phyloP scores from a whole-genome alignment of 352 stramenopile genomes.

The Phytophthora chlamydospora region DNA sequence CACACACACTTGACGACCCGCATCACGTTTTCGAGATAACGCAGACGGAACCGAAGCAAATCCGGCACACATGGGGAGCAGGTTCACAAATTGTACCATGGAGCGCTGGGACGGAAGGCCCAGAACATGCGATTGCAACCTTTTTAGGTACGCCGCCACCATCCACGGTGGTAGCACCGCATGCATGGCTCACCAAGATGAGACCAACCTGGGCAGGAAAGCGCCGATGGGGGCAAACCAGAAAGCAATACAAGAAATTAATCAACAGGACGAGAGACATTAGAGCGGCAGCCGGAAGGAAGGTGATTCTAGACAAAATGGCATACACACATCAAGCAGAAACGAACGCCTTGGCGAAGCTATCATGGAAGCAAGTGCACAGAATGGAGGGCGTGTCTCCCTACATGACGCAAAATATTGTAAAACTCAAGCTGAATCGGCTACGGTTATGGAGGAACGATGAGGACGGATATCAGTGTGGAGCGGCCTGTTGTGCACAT shows the following conservation, averaged over 20 bases:
- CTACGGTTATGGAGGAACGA: no score
- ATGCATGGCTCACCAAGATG: slow-evolving; percentile 4
- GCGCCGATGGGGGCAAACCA: background rate
- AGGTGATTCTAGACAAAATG: no score
- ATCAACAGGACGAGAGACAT: background rate
- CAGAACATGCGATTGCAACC: no score
- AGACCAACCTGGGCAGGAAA: slow-evolving; percentile 4
- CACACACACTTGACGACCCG: background rate
- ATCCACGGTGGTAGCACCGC: background rate
- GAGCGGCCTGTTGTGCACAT: background rate
- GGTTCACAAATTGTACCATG: background rate
- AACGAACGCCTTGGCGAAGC: no score
- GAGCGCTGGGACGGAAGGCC: background rate
- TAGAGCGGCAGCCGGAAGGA: no score
- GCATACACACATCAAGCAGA: no score
- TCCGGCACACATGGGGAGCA: background rate
- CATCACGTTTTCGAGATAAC: background rate
- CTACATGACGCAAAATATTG: slow-evolving; percentile 8
- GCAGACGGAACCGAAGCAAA: background rate
- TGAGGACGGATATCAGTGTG: background rate
- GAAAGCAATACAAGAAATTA: background rate
- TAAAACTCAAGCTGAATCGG: background rate
- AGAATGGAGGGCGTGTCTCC: background rate
- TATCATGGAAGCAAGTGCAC: background rate
- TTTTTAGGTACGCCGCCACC: no score